Base-by-base conservation (phyloP, 371 early-diverging fungal genomes). In the Apophysomyces trapeziformis region DNA sequence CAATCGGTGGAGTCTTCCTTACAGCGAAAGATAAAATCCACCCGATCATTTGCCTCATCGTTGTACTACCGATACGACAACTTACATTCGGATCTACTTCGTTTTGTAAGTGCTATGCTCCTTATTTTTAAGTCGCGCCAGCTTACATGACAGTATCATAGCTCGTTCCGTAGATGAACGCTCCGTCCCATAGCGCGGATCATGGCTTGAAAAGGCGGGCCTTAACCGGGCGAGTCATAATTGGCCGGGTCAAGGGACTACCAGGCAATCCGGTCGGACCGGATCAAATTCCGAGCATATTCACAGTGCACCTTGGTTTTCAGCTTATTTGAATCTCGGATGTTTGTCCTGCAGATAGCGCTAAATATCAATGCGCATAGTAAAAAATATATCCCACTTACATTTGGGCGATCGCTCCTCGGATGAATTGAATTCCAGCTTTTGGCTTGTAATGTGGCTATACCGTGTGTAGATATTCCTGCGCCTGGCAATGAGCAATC, bases 131-230 rank as follows among this genome's bases (percentile, higher is more conserved):
- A 41, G 41, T 41, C 41, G 12, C 41, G 41, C 1, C 41, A 41
- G 41, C 58, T 58, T 58, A 58, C 58, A 2, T 58, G n/a, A 4
- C 1, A 1, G 58, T 58, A n/a, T n/a, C 37, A 37, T 35, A 58
- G 32, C 37, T 37, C 2, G 21, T 37, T 21, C 5, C 58, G 37
- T 58, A 37, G 1, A 58, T n/a, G 37, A 58, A 58, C 58, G 58
- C 58, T n/a, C 37, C 37, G 37, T 58, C 58, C 58, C 58, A 58
- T 58, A 58, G 37, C 58, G 37, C n/a, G 37, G 58, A 58, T n/a
- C 1, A 21, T 21, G 21, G 21, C 21, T 21, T 21, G 21, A 21
- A 21, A 21, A 1, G 21, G 21, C 21, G 21, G 21, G 21, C 21
- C 21, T 21, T 21, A 21, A 21, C 21, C 21, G 21, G 21, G 21